Conservation (phyloP, 75 land plant species). For the Pinus tabuliformis region DNA sequence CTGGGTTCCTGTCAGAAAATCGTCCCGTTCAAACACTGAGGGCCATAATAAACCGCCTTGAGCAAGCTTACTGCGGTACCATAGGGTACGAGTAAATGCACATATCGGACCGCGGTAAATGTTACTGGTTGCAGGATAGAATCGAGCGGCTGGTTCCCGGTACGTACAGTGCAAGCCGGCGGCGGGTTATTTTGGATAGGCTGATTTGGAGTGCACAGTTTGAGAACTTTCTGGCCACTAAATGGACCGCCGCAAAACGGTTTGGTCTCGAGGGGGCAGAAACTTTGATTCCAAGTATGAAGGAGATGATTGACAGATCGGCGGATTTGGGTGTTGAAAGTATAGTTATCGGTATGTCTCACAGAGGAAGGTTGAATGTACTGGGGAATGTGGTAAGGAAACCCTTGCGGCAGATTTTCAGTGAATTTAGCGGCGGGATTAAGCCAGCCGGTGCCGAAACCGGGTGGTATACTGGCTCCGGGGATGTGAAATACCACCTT, state of each 20-base stretch:
- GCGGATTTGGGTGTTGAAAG: conserved; percentile 90
- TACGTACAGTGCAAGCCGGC: conserved; percentile 45
- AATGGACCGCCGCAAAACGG: conserved; percentile 96
- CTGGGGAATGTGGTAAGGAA: conserved; percentile 94
- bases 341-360: conserved; percentile 96
- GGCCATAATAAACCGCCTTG: conserved; percentile 66
- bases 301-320: conserved; percentile 92
- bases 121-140: conserved; percentile 91
- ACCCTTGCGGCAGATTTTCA: conserved; percentile 89
- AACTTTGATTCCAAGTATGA: conserved; percentile 97
- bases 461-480: conserved; percentile 92
- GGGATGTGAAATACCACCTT: conserved; percentile 96
- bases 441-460: conserved; percentile 63
- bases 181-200: conserved; percentile 84
- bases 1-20: conserved; percentile 85
- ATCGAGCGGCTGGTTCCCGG: conserved; percentile 73
- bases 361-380: conserved; percentile 92
- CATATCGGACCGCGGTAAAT: conserved; percentile 78
- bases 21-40: conserved; percentile 90
- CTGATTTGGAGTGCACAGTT: conserved; percentile 91
- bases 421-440: conserved; percentile 88
- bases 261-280: conserved; percentile 98
- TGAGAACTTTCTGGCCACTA: conserved; percentile 91
- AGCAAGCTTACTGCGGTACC: conserved; percentile 94
- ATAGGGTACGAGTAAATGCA: conserved; percentile 99